Conservation (phyloP, 805 yeast species). For the Saturnispora silvae region DNA sequence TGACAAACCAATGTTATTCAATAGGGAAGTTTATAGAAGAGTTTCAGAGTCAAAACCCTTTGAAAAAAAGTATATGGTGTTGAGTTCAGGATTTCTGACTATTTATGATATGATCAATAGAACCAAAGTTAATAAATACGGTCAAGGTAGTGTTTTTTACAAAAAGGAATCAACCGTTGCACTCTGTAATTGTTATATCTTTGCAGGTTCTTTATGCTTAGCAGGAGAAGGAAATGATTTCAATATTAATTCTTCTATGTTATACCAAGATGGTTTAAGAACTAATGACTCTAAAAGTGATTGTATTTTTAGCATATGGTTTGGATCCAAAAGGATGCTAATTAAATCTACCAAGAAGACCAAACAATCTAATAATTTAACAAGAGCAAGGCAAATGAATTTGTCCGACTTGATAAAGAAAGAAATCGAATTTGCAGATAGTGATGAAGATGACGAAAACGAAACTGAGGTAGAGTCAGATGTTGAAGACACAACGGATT, state of each 20-base stretch:
- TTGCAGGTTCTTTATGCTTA: conserved; percentile 40
- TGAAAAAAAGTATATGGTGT: conserved; percentile 45
- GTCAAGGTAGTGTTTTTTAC: conserved; percentile 38
- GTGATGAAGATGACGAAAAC: not conserved
- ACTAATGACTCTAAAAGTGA: conserved; percentile 68
- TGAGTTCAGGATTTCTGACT: conserved; percentile 61
- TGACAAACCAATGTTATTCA: conserved; percentile 46
- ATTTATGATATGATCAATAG: conserved; percentile 45
- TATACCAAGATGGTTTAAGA: conserved; percentile 75
- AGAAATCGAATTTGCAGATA: not conserved
- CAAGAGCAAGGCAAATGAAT: not conserved
- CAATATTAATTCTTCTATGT: conserved; percentile 51
- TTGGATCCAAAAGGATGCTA: conserved; percentile 50
- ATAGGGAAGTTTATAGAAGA: conserved; percentile 64
- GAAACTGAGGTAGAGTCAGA: not conserved
- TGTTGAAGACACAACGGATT: too few relatives aligned
- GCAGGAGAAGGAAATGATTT: conserved; percentile 34
- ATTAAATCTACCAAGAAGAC: conserved; percentile 15
- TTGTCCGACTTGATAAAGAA: not conserved
- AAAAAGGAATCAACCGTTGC: conserved; percentile 49
- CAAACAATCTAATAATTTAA: not conserved
- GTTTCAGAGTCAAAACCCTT: conserved; percentile 60
- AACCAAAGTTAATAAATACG: conserved; percentile 31
- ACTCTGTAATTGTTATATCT: conserved; percentile 58
- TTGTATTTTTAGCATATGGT: conserved; percentile 79